Conservation (phyloP, 1,139 yeast species). For the Kodamaea sp. region DNA sequence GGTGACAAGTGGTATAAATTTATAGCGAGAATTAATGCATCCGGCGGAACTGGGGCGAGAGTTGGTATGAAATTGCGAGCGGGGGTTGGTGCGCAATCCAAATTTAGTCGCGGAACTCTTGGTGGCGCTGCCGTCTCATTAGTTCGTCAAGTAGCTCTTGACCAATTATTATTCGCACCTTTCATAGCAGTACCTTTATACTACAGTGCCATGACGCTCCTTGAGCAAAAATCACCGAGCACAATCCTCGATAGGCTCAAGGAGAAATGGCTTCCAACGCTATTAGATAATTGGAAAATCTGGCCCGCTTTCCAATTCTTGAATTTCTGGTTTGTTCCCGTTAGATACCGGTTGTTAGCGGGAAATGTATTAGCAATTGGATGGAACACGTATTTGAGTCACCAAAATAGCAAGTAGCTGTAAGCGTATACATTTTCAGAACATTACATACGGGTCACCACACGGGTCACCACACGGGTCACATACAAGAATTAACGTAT, state of each 20-base stretch:
- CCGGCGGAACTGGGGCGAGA: constrained; percentile 1
- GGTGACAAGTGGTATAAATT: constrained; percentile 42
- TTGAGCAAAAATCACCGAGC: constrained; percentile 44
- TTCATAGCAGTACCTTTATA: constrained; percentile 63
- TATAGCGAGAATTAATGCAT: constrained; percentile 21
- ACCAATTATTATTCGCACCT: constrained; percentile 79
- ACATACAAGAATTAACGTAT: no score
- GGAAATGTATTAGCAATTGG: constrained; percentile 73
- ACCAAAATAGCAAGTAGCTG: constrained; percentile 12
- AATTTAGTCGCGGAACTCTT: neutral
- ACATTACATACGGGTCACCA: no score
- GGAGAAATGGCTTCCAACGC: constrained; percentile 56
- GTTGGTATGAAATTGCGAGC: constrained; percentile 1
- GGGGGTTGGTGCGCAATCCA: neutral
- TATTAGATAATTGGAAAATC: constrained; percentile 70
- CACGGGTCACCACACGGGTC: no score
- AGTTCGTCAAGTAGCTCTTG: constrained; percentile 53
- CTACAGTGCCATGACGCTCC: constrained; percentile 59
- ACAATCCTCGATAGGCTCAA: constrained; percentile 31
- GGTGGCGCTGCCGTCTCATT: constrained; percentile 23
- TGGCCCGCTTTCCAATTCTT: constrained; percentile 82
- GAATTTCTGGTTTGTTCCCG: constrained; percentile 72
- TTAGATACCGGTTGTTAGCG: constrained; percentile 59
- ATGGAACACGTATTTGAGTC: constrained; percentile 82
- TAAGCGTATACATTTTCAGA: no score